A percentile compares a stretch with the other conserved stretches of the same genome.
These are phyloP conservation scores for Catharanthus roseus DNA, from an alignment of 257 asterid species.

Conservation along the genomic window DNA sequence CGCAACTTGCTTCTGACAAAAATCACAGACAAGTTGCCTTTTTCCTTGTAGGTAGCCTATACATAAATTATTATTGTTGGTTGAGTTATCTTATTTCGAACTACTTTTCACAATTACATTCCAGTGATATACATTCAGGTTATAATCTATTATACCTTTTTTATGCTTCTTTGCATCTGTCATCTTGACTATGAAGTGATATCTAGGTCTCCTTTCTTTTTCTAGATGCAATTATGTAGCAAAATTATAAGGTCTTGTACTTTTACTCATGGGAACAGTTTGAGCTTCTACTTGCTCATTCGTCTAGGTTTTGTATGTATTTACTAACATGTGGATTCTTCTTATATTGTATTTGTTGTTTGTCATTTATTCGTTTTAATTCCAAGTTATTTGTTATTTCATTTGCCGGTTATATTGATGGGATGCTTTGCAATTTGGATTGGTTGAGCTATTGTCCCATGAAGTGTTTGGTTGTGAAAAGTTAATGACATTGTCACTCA, in stretches of 20 bases:
- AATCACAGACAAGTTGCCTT: constrained; percentile 96
- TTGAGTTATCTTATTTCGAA: background rate
- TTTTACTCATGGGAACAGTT: background rate
- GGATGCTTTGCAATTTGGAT: background rate
- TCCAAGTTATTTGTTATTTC: background rate
- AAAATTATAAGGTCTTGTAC: too few relatives aligned
- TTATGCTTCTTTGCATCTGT: background rate
- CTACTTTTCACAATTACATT: background rate
- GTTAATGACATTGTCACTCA: background rate
- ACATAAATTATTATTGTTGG: background rate
- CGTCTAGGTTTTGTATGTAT: background rate
- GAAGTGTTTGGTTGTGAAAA: background rate
- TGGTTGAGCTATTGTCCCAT: background rate
- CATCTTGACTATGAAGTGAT: background rate
- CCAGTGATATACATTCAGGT: background rate
- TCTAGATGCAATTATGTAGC: background rate
- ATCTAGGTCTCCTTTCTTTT: background rate
- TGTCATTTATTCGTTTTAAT: background rate
- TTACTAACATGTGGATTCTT: background rate
- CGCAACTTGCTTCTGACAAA: constrained; percentile 93
- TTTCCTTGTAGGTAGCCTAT: constrained; percentile 85
- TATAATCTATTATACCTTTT: background rate
- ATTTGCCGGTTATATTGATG: background rate
- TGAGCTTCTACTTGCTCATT: background rate
- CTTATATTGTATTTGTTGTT: too few relatives aligned